Evolutionary conservation across 2,329 filamentous ascomycete genomes (phyloP).

Genomic region (Teratosphaeria destructans): DNA sequence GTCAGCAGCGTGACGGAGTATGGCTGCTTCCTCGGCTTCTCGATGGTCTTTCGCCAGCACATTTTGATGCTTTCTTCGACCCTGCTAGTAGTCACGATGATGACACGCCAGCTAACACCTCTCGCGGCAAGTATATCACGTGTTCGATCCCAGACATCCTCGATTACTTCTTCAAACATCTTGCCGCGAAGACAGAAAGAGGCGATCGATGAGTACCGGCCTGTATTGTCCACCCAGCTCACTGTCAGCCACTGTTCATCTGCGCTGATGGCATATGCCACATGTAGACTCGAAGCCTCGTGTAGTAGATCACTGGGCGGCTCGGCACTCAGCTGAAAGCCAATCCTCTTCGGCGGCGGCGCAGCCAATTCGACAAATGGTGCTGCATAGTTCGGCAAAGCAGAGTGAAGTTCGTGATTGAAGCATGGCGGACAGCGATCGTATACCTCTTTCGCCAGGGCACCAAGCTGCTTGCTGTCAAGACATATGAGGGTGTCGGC

Average conservation of each 20-base stretch:
- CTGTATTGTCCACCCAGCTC: constrained; percentile 71
- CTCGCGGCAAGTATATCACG: constrained; percentile 56
- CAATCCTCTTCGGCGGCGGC: constrained; percentile 57
- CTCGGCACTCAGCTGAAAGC: constrained; percentile 59
- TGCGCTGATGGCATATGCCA: constrained; percentile 66
- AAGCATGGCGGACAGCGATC: constrained; percentile 52
- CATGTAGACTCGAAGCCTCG: constrained; percentile 70
- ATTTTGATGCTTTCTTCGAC: constrained; percentile 9
- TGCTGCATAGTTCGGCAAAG: constrained; percentile 45
- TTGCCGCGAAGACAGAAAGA: constrained; percentile 59
- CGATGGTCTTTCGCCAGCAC: constrained; percentile 15
- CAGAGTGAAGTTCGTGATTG: constrained; percentile 13
- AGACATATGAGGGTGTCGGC: constrained; percentile 53
- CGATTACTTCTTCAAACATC: constrained; percentile 55
- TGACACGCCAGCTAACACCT: constrained; percentile 66
- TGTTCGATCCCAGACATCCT: constrained; percentile 70
- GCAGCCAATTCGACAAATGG: constrained; percentile 66
- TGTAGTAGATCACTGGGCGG: constrained; percentile 64
- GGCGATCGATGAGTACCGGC: constrained; percentile 60
- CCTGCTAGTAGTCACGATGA: constrained; percentile 43
- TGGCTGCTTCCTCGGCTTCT: constrained; percentile 23
- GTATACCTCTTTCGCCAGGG: constrained; percentile 64
- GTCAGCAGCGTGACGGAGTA: constrained; percentile 21
- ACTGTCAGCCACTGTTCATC: constrained; percentile 70
- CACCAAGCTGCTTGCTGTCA: constrained; percentile 48